These are phyloP conservation scores for Gryganskiella cystojenkinii DNA, from an alignment of 192 early-diverging fungal genomes.

Conservation along the genomic window DNA sequence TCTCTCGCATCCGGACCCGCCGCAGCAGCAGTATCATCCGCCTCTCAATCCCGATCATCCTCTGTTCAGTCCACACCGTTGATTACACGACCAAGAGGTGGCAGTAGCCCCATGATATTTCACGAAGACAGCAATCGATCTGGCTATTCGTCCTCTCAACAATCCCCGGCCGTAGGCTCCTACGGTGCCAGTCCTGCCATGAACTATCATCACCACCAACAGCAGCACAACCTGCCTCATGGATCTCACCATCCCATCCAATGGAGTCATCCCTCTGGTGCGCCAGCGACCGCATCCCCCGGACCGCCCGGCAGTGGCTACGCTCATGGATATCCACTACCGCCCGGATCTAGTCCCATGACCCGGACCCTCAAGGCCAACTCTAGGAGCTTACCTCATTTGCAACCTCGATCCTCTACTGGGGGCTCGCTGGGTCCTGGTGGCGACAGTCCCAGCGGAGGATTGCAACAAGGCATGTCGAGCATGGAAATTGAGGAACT, in stretches of 20 bases:
- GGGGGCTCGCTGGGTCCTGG: not conserved
- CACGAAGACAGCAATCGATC: conserved; percentile 21
- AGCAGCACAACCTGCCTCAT: conserved; percentile 3
- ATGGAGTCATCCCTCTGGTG: conserved; percentile 16
- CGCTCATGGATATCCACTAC: not conserved
- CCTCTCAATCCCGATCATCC: conserved; percentile 20
- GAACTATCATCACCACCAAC: conserved; percentile 13
- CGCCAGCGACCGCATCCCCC: conserved; percentile 2
- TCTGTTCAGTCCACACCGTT: conserved; percentile 37
- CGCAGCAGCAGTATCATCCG: not conserved
- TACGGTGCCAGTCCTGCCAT: conserved; percentile 4
- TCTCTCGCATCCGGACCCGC: conserved; percentile 18
- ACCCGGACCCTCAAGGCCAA: conserved; percentile 36
- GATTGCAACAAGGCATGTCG: conserved; percentile 26
- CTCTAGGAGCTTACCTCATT: conserved; percentile 39
- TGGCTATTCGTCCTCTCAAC: conserved; percentile 14
- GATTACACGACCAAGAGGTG: conserved; percentile 26
- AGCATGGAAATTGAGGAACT: conserved; percentile 40
- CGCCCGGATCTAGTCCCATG: not conserved
- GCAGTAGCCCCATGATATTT: conserved; percentile 41
- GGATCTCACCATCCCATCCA: conserved; percentile 10
- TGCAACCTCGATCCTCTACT: conserved; percentile 30
- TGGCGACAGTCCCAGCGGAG: conserved; percentile 11
- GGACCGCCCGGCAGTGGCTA: not conserved
- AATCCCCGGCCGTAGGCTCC: not conserved